phyloP scores from a whole-genome alignment of 441 rosid species.

The Aleurites moluccanus region DNA sequence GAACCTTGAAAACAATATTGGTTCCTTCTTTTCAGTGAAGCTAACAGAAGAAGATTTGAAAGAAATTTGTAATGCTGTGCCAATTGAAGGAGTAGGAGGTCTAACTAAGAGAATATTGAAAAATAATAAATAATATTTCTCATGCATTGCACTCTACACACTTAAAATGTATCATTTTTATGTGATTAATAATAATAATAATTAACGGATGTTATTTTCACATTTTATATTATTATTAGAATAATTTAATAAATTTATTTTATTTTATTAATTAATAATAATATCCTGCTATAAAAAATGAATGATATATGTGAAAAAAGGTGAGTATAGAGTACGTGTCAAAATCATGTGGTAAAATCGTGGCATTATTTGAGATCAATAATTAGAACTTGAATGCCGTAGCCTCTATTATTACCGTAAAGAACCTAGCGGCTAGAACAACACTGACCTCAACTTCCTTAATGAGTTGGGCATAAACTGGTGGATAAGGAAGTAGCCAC shows the following conservation, averaged over 20 bases:
- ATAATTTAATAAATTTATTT: too few species aligned
- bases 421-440: constrained; percentile 25
- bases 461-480: background rate
- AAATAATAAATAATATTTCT: background rate
- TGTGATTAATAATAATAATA: too few species aligned
- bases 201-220: too few species aligned
- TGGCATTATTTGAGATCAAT: background rate
- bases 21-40: constrained; percentile 30
- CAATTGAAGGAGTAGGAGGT: constrained; percentile 30
- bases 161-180: too few species aligned
- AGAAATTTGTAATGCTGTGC: constrained; percentile 29
- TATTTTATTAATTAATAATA: too few species aligned
- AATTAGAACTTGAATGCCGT: background rate
- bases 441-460: constrained; percentile 14
- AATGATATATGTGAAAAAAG: too few species aligned
- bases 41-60: constrained; percentile 27
- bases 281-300: too few species aligned
- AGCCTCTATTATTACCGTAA: background rate
- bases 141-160: too few species aligned
- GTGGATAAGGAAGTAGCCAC: constrained; percentile 27
- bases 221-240: too few species aligned
- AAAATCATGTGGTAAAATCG: constrained; percentile 20
- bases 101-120: constrained; percentile 21
- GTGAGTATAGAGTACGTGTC: constrained; percentile 11
- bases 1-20: constrained; percentile 38